Evolutionary conservation across 768 basidiomycete genomes (phyloP).

Genomic region (Lentinula aciculospora): DNA sequence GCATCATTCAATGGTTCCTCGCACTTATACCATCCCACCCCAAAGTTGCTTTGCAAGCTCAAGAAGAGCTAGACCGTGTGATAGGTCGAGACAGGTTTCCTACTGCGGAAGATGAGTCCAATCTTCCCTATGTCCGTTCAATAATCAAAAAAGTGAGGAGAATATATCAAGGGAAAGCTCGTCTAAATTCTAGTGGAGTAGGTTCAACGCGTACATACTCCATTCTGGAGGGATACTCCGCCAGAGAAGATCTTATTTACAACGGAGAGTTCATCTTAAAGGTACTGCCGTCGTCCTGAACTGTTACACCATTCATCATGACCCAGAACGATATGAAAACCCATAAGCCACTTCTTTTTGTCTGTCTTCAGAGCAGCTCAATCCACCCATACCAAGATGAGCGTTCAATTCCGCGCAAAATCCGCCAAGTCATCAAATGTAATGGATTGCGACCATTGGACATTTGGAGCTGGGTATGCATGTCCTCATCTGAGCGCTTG

Average conservation of each 20-base stretch:
- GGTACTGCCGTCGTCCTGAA: constrained; percentile 23
- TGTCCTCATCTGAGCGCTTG: neutral
- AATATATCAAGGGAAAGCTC: neutral
- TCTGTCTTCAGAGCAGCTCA: neutral
- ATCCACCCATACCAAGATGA: neutral
- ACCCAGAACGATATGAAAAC: constrained; percentile 23
- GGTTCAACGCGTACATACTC: constrained; percentile 16
- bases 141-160: constrained; percentile 16
- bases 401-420: constrained; percentile 23
- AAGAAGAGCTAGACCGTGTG: constrained; percentile 29
- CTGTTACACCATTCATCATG: constrained; percentile 18
- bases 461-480: constrained; percentile 32
- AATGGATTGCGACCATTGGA: constrained; percentile 28
- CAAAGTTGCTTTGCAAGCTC: constrained; percentile 22
- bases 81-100: constrained; percentile 25
- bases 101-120: constrained; percentile 15
- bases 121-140: constrained; percentile 22
- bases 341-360: constrained; percentile 18
- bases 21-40: constrained; percentile 23
- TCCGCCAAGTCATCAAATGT: constrained; percentile 23
- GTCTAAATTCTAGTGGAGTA: neutral
- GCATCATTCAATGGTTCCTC: constrained; percentile 29
- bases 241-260: constrained; percentile 24
- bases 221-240: constrained; percentile 21
- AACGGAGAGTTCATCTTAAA: constrained; percentile 24